Evolutionary conservation across 345 rosid genomes (phyloP).

Genomic region (Jatropha curcas): DNA sequence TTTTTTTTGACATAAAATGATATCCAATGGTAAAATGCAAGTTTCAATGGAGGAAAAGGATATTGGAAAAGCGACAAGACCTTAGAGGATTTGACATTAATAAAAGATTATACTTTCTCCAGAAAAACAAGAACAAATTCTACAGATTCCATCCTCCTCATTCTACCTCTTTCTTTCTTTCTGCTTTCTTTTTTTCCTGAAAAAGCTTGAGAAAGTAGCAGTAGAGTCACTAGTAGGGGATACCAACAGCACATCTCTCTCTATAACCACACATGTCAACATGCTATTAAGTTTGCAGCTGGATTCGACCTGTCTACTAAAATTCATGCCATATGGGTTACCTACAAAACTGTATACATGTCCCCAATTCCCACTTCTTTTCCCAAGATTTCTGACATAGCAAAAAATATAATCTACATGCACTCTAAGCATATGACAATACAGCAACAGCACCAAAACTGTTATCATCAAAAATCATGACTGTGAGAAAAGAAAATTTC

Average conservation of each 20-base stretch:
- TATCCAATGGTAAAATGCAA: slow-evolving; percentile 23
- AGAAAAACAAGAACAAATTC: slow-evolving; percentile 45
- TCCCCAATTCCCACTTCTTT: slow-evolving; percentile 9
- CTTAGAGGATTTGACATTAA: slow-evolving; percentile 37
- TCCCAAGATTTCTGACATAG: slow-evolving; percentile 13
- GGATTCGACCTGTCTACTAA: slow-evolving; percentile 12
- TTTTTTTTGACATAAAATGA: too few relatives aligned
- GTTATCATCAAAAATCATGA: not conserved
- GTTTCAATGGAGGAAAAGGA: slow-evolving; percentile 43
- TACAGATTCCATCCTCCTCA: slow-evolving; percentile 43
- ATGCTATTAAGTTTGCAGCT: slow-evolving; percentile 9
- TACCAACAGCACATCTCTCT: slow-evolving; percentile 18
- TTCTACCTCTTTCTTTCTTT: slow-evolving; percentile 16
- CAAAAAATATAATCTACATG: too few relatives aligned
- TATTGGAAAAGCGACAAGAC: slow-evolving; percentile 51
- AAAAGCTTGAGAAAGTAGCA: slow-evolving; percentile 27
- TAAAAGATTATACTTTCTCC: slow-evolving; percentile 45
- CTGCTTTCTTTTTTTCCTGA: slow-evolving; percentile 15
- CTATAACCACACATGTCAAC: slow-evolving; percentile 17
- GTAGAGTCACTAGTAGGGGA: slow-evolving; percentile 17
- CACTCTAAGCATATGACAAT: not conserved
- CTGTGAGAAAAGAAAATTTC: not conserved
- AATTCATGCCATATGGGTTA: slow-evolving; percentile 12
- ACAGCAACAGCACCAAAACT: not conserved
- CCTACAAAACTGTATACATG: too few relatives aligned